Percentiles rank a stretch among this genome's conserved stretches.
These are phyloP conservation scores for Ambrosia trifida DNA, from an alignment of 129 eudicot genomes.

Conservation along the genomic window DNA sequence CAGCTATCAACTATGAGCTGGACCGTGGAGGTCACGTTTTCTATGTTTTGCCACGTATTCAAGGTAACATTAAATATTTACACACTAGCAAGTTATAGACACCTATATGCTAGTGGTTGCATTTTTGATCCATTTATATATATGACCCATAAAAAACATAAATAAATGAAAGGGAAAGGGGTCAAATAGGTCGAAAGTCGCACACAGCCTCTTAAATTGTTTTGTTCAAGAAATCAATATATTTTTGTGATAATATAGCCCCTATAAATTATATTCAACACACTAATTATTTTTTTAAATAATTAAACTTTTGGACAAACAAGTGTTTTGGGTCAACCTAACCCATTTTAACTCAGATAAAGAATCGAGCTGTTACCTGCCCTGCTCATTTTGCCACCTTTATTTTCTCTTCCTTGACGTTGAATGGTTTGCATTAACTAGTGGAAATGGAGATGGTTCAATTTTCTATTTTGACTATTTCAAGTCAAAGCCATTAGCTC, in stretches of 20 bases:
- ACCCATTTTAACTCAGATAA: neutral
- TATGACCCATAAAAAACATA: neutral
- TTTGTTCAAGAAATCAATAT: constrained; percentile 2
- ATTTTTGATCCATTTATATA: neutral
- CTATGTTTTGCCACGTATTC: constrained; percentile 95
- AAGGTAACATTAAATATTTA: constrained; percentile 53
- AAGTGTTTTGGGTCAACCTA: constrained; percentile 9
- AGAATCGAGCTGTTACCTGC: neutral
- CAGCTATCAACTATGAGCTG: constrained; percentile 84
- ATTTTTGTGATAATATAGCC: neutral
- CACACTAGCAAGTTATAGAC: too few species aligned
- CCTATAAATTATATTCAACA: neutral
- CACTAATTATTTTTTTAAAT: neutral
- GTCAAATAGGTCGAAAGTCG: neutral
- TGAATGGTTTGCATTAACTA: constrained; percentile 9
- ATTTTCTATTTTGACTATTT: constrained; percentile 1
- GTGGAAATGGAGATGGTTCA: constrained; percentile 5
- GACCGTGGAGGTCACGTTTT: constrained; percentile 98
- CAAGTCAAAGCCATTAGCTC: constrained; percentile 13
- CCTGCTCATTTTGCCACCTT: neutral
- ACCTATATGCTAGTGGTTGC: too few species aligned
- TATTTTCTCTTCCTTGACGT: neutral
- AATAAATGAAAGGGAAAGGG: neutral
- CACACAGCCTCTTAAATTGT: neutral
- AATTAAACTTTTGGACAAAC: constrained; percentile 9